These are phyloP conservation scores for Monilinia fructicola DNA, from an alignment of 2,329 filamentous ascomycete genomes.

Conservation along the genomic window DNA sequence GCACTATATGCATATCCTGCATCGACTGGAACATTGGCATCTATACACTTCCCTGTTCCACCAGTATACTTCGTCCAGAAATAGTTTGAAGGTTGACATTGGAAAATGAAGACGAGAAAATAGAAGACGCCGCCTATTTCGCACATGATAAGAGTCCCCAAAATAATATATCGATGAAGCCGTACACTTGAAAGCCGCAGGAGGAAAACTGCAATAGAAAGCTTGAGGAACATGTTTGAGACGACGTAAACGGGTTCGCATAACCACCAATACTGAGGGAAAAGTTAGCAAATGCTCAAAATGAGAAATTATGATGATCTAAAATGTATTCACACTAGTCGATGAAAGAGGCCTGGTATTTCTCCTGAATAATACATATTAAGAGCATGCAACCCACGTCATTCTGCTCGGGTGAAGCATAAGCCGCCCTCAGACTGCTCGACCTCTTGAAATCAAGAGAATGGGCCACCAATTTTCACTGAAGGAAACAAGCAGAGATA, in stretches of 20 bases:
- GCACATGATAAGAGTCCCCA: slow-evolving; percentile 38
- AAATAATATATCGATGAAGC: slow-evolving; percentile 42
- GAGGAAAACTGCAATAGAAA: slow-evolving; percentile 45
- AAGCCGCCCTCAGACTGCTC: background rate
- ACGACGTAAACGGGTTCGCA: slow-evolving; percentile 45
- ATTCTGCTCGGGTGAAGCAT: background rate
- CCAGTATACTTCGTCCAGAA: slow-evolving; percentile 44
- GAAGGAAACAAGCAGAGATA: background rate
- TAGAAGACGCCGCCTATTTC: slow-evolving; percentile 42
- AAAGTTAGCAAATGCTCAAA: slow-evolving; percentile 5
- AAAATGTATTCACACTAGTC: background rate
- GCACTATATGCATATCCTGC: slow-evolving; percentile 45
- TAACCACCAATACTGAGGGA: slow-evolving; percentile 41
- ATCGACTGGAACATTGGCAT: slow-evolving; percentile 37
- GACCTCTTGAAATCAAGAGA: background rate
- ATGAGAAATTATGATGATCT: background rate
- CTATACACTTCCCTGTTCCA: slow-evolving; percentile 41
- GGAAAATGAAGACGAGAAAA: slow-evolving; percentile 44
- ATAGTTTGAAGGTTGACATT: slow-evolving; percentile 43
- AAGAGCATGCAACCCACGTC: background rate
- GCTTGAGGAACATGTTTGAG: slow-evolving; percentile 44
- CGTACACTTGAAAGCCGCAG: slow-evolving; percentile 42
- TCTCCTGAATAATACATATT: background rate
- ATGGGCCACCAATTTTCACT: background rate
- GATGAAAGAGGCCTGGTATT: too few relatives aligned